Conservation (phyloP, 192 early-diverging fungal genomes). For the Ramicandelaber brevisporus region DNA sequence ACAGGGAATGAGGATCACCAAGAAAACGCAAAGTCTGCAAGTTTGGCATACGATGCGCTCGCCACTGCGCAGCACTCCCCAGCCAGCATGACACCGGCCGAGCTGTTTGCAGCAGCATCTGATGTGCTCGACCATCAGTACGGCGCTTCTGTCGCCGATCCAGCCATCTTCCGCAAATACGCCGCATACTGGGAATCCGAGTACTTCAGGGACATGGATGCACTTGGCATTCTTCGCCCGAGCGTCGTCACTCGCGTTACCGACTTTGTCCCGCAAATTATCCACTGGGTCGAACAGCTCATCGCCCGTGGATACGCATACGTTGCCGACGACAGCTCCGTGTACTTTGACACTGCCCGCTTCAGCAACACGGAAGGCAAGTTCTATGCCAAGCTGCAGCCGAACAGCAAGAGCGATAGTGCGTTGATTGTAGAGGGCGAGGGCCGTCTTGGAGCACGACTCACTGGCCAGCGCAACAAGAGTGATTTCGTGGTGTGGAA, state of each 20-base stretch:
- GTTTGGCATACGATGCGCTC: slow-evolving; percentile 8
- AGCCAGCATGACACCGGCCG: too few species aligned
- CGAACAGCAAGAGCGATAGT: slow-evolving; percentile 63
- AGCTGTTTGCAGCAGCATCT: slow-evolving; percentile 6
- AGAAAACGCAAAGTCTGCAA: slow-evolving; percentile 20
- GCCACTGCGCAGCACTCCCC: slow-evolving; percentile 3
- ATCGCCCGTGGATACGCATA: slow-evolving; percentile 90
- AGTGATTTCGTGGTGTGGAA: slow-evolving; percentile 98
- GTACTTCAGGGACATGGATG: slow-evolving; percentile 84
- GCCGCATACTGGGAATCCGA: slow-evolving; percentile 84
- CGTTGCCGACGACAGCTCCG: slow-evolving; percentile 63
- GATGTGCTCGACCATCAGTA: slow-evolving; percentile 17
- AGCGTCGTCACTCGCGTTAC: slow-evolving; percentile 81
- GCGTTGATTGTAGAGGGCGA: slow-evolving; percentile 67
- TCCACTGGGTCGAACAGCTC: slow-evolving; percentile 69
- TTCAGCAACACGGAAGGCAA: slow-evolving; percentile 64
- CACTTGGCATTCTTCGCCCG: slow-evolving; percentile 59
- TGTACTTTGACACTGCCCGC: slow-evolving; percentile 76
- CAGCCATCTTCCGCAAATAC: slow-evolving; percentile 65
- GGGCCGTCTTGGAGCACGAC: slow-evolving; percentile 45
- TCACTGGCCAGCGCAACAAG: slow-evolving; percentile 34
- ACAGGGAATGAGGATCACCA: slow-evolving; percentile 19
- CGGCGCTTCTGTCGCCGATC: slow-evolving; percentile 52
- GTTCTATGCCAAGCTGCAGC: slow-evolving; percentile 85
- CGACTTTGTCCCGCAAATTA: slow-evolving; percentile 91